Percentiles rank a stretch among this genome's conserved stretches.
These are phyloP conservation scores for Cercospora citrullina DNA, from an alignment of 2,329 filamentous ascomycete genomes.

Conservation along the genomic window DNA sequence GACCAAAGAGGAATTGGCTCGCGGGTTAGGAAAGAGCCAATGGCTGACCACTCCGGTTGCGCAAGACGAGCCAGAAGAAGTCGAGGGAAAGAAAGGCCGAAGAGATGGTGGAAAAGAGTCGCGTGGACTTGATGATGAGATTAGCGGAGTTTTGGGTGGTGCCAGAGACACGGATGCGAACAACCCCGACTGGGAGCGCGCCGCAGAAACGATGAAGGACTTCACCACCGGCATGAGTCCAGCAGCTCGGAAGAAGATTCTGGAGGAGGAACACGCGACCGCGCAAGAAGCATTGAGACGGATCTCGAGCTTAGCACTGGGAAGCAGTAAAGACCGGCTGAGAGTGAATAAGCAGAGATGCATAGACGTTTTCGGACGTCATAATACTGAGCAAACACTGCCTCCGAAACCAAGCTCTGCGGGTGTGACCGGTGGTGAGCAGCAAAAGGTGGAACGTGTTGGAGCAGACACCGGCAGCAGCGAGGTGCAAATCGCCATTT, in stretches of 20 bases:
- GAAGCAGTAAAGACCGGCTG: conserved; percentile 73
- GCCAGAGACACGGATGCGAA: not conserved
- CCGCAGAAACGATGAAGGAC: conserved; percentile 6
- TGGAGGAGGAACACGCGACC: conserved; percentile 48
- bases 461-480: conserved; percentile 92
- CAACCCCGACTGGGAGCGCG: conserved; percentile 17
- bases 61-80: conserved; percentile 10
- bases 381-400: conserved; percentile 76
- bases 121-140: not conserved
- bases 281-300: conserved; percentile 75
- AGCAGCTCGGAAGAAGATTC: conserved; percentile 47
- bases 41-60: conserved; percentile 46
- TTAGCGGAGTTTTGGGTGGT: not conserved
- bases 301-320: conserved; percentile 76
- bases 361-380: conserved; percentile 83
- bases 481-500: conserved; percentile 95
- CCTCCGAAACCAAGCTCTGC: conserved; percentile 54
- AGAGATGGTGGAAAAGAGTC: not conserved
- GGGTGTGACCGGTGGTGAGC: conserved; percentile 26
- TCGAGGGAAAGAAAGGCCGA: not conserved
- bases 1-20: conserved; percentile 64
- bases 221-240: conserved; percentile 40
- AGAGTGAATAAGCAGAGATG: conserved; percentile 83
- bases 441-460: conserved; percentile 58
- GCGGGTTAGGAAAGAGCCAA: conserved; percentile 67